Percentiles rank a stretch among this genome's conserved stretches.
phyloP scores from a whole-genome alignment of 352 stramenopile species.

The Pythium diclinum region DNA sequence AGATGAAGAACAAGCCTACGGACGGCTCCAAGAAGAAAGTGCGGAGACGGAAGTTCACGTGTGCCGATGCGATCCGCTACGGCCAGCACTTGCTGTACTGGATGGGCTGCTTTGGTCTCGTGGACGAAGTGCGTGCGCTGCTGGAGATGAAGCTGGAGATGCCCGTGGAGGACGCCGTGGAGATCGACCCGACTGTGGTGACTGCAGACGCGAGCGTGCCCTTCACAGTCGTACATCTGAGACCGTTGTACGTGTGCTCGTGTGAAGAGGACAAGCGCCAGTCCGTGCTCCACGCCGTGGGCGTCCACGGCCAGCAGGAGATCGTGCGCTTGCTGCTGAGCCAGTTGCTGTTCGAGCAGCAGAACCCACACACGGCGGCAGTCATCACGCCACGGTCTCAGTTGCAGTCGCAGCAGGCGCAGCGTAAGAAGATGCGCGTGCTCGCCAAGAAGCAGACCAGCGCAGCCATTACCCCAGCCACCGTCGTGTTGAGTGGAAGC shows the following conservation, averaged over 20 bases:
- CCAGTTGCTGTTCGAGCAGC: conserved; percentile 45
- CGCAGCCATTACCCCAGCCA: conserved; percentile 8
- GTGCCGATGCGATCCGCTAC: conserved; percentile 53
- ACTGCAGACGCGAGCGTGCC: neutral
- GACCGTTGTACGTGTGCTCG: conserved; percentile 58
- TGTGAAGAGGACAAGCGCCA: conserved; percentile 65
- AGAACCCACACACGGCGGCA: conserved; percentile 16
- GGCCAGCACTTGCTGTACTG: conserved; percentile 79
- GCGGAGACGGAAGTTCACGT: conserved; percentile 24
- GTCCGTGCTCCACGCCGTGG: conserved; percentile 60
- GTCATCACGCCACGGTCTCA: conserved; percentile 3
- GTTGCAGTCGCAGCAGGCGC: conserved; percentile 3
- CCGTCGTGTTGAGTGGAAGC: neutral
- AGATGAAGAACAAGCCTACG: neutral
- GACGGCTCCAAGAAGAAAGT: conserved; percentile 15
- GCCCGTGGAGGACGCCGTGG: conserved; percentile 5
- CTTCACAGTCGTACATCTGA: conserved; percentile 24
- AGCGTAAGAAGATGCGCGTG: neutral
- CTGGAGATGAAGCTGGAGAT: conserved; percentile 38
- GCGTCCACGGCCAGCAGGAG: conserved; percentile 46
- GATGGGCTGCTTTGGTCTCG: conserved; percentile 65
- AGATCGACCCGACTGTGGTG: neutral
- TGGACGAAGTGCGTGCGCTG: conserved; percentile 44
- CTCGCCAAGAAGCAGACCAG: conserved; percentile 7
- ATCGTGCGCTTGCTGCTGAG: conserved; percentile 52